phyloP scores from a whole-genome alignment of 2,329 filamentous ascomycete species.

The Penicillium decumbens region DNA sequence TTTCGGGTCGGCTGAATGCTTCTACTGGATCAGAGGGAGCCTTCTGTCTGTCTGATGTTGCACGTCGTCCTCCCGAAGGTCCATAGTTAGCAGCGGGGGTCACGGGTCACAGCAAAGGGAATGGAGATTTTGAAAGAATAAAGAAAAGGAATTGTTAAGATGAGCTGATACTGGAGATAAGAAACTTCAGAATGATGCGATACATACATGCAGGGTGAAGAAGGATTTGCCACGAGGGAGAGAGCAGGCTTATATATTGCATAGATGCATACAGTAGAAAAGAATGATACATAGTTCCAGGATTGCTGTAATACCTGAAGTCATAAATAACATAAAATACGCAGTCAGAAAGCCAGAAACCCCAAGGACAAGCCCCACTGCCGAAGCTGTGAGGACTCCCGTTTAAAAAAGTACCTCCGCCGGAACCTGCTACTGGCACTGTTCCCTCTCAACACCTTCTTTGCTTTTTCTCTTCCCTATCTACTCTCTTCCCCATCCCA shows the following conservation, averaged over 20 bases:
- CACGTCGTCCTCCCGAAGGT: background rate
- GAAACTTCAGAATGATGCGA: background rate
- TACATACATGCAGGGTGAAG: background rate
- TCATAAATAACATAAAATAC: slow-evolving; percentile 18
- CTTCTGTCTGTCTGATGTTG: background rate
- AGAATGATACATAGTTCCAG: background rate
- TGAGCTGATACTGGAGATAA: background rate
- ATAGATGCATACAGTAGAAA: background rate
- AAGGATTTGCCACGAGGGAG: background rate
- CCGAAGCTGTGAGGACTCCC: slow-evolving; percentile 19
- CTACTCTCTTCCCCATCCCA: slow-evolving; percentile 4
- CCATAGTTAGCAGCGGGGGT: slow-evolving; percentile 4
- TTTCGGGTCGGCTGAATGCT: background rate
- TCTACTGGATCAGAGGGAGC: slow-evolving; percentile 1
- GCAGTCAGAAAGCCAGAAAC: background rate
- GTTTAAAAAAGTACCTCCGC: slow-evolving; percentile 34
- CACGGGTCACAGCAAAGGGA: background rate
- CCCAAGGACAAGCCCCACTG: slow-evolving; percentile 17
- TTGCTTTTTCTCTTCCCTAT: slow-evolving; percentile 10
- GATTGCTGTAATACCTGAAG: slow-evolving; percentile 10
- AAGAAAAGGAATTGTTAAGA: background rate
- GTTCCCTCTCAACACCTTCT: slow-evolving; percentile 22
- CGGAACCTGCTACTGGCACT: slow-evolving; percentile 23
- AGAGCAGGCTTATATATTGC: background rate
- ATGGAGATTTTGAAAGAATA: background rate